A percentile compares a stretch with the other conserved stretches of the same genome.
These are phyloP conservation scores for Aspergillus olivimuriae DNA, from an alignment of 495 filamentous ascomycete genomes.

Conservation along the genomic window DNA sequence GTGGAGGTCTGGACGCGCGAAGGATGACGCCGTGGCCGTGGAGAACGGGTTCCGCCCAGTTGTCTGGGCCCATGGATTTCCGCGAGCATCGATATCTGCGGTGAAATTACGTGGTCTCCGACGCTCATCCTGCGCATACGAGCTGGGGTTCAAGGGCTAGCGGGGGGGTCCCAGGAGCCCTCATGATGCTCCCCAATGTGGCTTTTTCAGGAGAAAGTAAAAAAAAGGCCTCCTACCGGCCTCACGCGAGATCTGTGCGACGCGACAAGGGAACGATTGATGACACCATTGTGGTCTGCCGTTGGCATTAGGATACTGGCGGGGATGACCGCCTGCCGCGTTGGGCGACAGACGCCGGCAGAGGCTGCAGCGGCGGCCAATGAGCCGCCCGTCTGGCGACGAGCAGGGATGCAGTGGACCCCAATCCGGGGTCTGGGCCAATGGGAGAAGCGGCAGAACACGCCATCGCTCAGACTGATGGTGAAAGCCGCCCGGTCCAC, in stretches of 20 bases:
- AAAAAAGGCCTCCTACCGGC: no score
- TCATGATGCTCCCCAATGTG: no score
- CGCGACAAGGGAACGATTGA: no score
- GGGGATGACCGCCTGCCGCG: constrained; percentile 11
- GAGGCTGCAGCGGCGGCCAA: neutral
- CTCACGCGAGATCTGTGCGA: no score
- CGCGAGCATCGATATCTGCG: neutral
- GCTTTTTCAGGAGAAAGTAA: no score
- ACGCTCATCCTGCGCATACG: neutral
- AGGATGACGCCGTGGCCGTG: constrained; percentile 25
- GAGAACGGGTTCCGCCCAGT: constrained; percentile 10
- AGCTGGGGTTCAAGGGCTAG: no score
- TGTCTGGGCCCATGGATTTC: constrained; percentile 8
- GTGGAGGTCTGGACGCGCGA: constrained; percentile 30
- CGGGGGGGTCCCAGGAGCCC: no score
- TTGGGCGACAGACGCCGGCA: neutral
- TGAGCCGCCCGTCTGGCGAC: no score
- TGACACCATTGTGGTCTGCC: no score
- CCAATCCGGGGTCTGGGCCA: constrained; percentile 8
- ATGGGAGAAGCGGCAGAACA: constrained; percentile 23
- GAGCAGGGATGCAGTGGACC: no score
- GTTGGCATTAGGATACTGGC: no score
- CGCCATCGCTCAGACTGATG: constrained; percentile 29
- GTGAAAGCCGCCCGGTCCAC: constrained; percentile 24
- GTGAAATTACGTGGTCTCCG: neutral